phyloP scores from a whole-genome alignment of 768 basidiomycete species.

The Postia placenta region DNA sequence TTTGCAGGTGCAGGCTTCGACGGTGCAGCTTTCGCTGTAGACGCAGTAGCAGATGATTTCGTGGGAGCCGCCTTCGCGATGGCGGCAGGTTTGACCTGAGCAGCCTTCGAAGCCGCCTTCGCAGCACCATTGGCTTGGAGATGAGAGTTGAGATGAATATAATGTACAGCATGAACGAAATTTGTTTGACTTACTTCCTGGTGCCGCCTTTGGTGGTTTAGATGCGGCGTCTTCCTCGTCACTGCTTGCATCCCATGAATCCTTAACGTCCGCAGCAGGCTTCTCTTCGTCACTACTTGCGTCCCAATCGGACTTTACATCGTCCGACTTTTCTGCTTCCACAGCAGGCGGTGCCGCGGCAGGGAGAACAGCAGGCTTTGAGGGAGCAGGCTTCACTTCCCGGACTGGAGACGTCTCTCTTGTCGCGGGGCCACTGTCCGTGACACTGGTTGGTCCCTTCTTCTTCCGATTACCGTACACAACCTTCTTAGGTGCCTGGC shows the following conservation, averaged over 20 bases:
- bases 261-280: constrained; percentile 30
- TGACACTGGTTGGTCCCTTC: constrained; percentile 8
- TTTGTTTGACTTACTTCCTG: constrained; percentile 5
- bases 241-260: constrained; percentile 49
- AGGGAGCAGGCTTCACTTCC: constrained; percentile 27
- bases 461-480: constrained; percentile 82
- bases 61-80: constrained; percentile 24
- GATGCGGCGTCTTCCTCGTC: constrained; percentile 32
- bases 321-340: constrained; percentile 19
- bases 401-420: constrained; percentile 21
- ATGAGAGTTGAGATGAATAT: too few relatives aligned
- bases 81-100: constrained; percentile 13
- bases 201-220: constrained; percentile 7
- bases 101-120: constrained; percentile 11
- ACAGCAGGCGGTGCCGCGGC: constrained; percentile 21
- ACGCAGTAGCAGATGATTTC: constrained; percentile 22
- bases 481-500: constrained; percentile 58
- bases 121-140: constrained; percentile 7
- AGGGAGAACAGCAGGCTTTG: constrained; percentile 18
- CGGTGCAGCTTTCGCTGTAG: constrained; percentile 10
- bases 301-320: constrained; percentile 45
- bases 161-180: background rate
- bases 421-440: constrained; percentile 19
- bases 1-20: constrained; percentile 19
- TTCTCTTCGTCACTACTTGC: constrained; percentile 35